Base-by-base conservation (phyloP, 2,329 filamentous ascomycete genomes). In the Alternaria gansuensis region DNA sequence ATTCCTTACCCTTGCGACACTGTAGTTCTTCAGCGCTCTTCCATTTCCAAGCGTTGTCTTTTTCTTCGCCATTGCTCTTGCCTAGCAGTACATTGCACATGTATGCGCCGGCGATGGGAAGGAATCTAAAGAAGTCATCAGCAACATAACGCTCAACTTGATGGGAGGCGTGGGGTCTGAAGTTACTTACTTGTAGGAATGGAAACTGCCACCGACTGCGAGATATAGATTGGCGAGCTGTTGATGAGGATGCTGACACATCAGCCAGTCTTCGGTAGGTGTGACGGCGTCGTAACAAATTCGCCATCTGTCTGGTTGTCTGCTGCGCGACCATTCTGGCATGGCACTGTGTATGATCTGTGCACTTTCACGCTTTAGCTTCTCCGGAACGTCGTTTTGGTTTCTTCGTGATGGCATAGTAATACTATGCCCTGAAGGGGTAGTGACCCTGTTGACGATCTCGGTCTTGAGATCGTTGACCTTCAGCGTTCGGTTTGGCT, bases 51-150 rank as follows among this genome's bases (percentile, higher is more conserved):
- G 68, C 65, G 11, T 44, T 21, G 39, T 79, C 77, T 51, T 74
- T 78, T 44, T 77, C 75, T 6, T 66, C 66, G 1, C 76, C 77
- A 34, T 78, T 79, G 26, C 71, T 72, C 49, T 69, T 60, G 1
- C 69, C 76, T 4, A 69, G 63, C 11, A 80, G 44, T 0, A 79
- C 68, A 33, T 85, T 80, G 29, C 80, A 77, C 56, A 87, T 79
- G 71, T 89, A 89, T 57, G 84, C 82, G 3, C 87, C 87, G 62
- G 88, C 84, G 24, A 83, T 84, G 0, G 87, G 87, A 26, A 89
- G 77, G 68, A 90, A 88, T 14, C 60, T 62, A 17, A 11, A 14
- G 1, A 9, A 14, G 2, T 5, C 14, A 28, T 50, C 28, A 59
- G 9, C 23, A 29, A 17, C 6, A 6, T 5, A 5, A 5, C 1